Evolutionary conservation across 768 basidiomycete species (phyloP).

Genomic region (Suillus variegatus): DNA sequence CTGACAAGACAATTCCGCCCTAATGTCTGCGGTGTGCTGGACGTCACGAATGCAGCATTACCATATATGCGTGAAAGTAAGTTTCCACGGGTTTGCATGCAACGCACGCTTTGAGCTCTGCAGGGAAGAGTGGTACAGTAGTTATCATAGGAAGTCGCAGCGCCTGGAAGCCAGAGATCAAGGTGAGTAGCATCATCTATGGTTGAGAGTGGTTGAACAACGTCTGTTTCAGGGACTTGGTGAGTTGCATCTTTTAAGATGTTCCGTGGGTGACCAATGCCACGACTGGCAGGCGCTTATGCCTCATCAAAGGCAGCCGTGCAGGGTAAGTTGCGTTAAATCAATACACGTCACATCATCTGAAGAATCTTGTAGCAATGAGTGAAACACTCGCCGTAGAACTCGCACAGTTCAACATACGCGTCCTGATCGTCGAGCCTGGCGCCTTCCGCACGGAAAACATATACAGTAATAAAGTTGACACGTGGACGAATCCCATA

Average conservation of each 20-base stretch:
- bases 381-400: conserved; percentile 56
- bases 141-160: conserved; percentile 60
- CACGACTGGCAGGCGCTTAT: conserved; percentile 41
- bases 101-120: conserved; percentile 1
- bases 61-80: conserved; percentile 47
- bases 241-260: conserved; percentile 14
- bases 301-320: conserved; percentile 62
- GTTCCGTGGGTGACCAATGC: neutral
- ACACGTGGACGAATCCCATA: conserved; percentile 39
- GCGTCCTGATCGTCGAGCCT: conserved; percentile 57
- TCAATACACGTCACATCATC: neutral
- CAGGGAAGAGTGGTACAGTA: conserved; percentile 42
- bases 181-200: conserved; percentile 22
- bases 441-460: conserved; percentile 64
- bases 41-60: conserved; percentile 53
- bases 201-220: neutral
- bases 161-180: conserved; percentile 48
- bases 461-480: conserved; percentile 44
- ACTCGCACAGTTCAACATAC: conserved; percentile 55
- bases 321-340: conserved; percentile 40
- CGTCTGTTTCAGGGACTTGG: conserved; percentile 20
- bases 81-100: conserved; percentile 4
- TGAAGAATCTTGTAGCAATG: conserved; percentile 38
- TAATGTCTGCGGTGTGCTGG: conserved; percentile 37
- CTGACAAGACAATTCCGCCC: conserved; percentile 45